Evolutionary conservation across 2,329 filamentous ascomycete species (phyloP).

Genomic region (Alternaria sp.): DNA sequence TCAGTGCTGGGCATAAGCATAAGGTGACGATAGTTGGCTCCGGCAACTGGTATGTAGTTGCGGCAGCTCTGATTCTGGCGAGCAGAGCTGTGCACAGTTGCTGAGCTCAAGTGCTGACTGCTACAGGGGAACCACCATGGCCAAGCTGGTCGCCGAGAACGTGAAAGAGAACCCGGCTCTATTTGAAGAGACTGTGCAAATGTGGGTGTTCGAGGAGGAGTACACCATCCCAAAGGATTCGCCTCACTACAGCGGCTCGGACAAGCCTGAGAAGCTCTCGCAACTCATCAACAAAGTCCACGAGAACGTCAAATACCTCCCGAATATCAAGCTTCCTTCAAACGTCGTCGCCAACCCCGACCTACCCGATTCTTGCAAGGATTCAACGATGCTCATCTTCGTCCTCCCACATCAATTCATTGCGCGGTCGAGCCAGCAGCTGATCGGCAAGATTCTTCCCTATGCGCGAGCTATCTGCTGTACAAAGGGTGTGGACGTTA

Average conservation of each 20-base stretch:
- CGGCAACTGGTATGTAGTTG: constrained; percentile 80
- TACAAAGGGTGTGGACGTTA: constrained; percentile 97
- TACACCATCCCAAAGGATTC: constrained; percentile 76
- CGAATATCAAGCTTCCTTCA: constrained; percentile 79
- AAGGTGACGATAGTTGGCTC: constrained; percentile 94
- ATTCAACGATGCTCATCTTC: constrained; percentile 90
- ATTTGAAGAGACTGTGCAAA: constrained; percentile 90
- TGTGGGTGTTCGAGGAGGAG: constrained; percentile 99
- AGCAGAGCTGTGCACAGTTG: background rate
- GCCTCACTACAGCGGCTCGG: constrained; percentile 72
- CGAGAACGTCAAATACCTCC: constrained; percentile 98
- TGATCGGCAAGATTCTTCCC: constrained; percentile 88
- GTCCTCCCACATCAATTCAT: constrained; percentile 98
- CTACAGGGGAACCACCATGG: constrained; percentile 91
- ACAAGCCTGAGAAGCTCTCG: constrained; percentile 84
- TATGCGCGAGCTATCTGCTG: constrained; percentile 94
- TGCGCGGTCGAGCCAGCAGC: constrained; percentile 79
- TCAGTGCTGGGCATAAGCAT: constrained; percentile 73
- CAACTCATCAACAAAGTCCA: constrained; percentile 88
- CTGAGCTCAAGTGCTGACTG: constrained; percentile 18
- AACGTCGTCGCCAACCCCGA: constrained; percentile 89
- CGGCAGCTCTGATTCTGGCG: background rate
- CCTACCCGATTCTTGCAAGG: constrained; percentile 78
- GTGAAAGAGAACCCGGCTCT: constrained; percentile 77
- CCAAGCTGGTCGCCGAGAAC: constrained; percentile 97